phyloP scores from a whole-genome alignment of 176 grass and related monocot species.

The Luzula sylvatica region DNA sequence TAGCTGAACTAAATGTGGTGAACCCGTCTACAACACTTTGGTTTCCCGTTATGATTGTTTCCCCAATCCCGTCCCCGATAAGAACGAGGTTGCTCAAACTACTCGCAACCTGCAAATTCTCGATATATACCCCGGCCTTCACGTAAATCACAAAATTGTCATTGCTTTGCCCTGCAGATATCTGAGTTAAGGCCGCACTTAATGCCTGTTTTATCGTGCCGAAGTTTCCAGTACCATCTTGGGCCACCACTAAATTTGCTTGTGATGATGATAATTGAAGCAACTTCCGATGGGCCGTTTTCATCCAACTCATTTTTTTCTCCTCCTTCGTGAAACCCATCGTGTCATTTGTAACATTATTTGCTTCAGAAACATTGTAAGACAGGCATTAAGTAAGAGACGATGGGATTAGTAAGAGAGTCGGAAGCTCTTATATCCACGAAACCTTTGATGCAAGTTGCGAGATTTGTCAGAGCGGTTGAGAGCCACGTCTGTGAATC shows the following conservation, averaged over 20 bases:
- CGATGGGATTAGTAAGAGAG: constrained; percentile 22
- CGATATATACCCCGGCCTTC: constrained; percentile 39
- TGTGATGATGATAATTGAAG: constrained; percentile 4
- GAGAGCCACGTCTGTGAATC: constrained; percentile 44
- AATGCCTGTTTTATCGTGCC: constrained; percentile 30
- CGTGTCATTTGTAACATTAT: background rate
- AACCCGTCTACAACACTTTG: constrained; percentile 21
- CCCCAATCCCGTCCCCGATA: constrained; percentile 34
- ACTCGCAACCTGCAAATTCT: constrained; percentile 44
- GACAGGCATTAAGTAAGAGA: no score
- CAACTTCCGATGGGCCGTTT: background rate
- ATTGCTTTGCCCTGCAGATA: constrained; percentile 2
- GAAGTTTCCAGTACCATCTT: constrained; percentile 40
- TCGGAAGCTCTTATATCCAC: constrained; percentile 19
- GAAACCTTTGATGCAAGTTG: constrained; percentile 33
- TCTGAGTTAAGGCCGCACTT: constrained; percentile 25
- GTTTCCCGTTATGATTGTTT: constrained; percentile 26
- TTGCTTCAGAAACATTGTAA: constrained; percentile 33
- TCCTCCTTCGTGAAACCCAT: background rate
- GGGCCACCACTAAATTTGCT: constrained; percentile 44
- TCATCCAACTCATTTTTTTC: constrained; percentile 10
- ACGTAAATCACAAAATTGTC: constrained; percentile 43
- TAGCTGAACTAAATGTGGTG: constrained; percentile 52
- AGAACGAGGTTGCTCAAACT: constrained; percentile 48
- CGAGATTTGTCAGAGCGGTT: constrained; percentile 32